Percentiles rank a stretch among this genome's conserved stretches.
phyloP scores from a whole-genome alignment of 371 early-diverging fungal species.

The Apophysomyces trapeziformis region DNA sequence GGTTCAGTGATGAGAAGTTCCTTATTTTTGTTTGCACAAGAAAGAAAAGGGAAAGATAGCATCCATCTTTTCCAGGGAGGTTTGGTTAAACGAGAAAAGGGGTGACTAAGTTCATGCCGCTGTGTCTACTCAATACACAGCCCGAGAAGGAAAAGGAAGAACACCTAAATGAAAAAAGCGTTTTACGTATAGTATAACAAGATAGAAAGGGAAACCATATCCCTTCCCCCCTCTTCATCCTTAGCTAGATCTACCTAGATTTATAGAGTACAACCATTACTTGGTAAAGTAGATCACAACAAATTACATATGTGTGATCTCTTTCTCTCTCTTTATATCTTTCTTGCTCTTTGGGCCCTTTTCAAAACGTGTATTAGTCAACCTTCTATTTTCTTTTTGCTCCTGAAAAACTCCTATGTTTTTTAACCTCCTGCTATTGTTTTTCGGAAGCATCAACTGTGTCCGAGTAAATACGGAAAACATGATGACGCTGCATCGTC shows the following conservation, averaged over 20 bases:
- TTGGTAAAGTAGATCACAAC: slow-evolving; percentile 4
- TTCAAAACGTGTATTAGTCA: background rate
- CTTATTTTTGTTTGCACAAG: slow-evolving; percentile 6
- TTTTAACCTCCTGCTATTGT: slow-evolving; percentile 10
- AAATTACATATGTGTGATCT: background rate
- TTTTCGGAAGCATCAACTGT: slow-evolving; percentile 6
- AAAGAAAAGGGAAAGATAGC: slow-evolving; percentile 12
- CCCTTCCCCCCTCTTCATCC: background rate
- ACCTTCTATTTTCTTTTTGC: background rate
- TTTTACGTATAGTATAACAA: background rate
- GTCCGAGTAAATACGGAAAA: background rate
- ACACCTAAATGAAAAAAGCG: background rate
- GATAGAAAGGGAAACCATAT: background rate
- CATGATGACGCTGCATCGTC: background rate
- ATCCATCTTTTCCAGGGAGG: slow-evolving; percentile 18
- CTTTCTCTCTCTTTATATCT: background rate
- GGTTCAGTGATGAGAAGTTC: background rate
- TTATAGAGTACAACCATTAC: too few species aligned
- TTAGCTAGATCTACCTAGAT: too few species aligned
- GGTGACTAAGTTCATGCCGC: slow-evolving; percentile 3
- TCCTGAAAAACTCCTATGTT: slow-evolving; percentile 9
- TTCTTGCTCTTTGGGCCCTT: slow-evolving; percentile 1
- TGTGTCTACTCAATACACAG: background rate
- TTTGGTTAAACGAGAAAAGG: background rate
- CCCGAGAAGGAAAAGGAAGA: background rate